These are phyloP conservation scores for Silene latifolia DNA, from an alignment of 148 eudicot species.

Conservation along the genomic window DNA sequence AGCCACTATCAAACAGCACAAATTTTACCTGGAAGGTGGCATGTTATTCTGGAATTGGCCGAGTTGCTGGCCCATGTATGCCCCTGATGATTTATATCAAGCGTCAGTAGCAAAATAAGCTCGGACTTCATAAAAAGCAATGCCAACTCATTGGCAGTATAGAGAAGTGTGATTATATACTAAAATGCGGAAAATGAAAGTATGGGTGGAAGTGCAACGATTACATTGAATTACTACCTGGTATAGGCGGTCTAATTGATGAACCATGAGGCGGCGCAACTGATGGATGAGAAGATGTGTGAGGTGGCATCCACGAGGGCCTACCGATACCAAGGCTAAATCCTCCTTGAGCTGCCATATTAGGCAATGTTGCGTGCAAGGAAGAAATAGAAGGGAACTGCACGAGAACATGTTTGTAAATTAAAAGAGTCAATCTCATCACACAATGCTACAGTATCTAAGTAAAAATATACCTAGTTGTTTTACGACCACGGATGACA, in stretches of 20 bases:
- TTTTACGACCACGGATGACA: neutral
- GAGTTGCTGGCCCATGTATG: constrained; percentile 50
- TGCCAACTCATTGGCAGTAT: neutral
- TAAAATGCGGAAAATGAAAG: neutral
- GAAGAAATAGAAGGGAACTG: constrained; percentile 85
- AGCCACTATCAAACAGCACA: neutral
- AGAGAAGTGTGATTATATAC: neutral
- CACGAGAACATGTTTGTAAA: constrained; percentile 20
- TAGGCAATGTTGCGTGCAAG: constrained; percentile 74
- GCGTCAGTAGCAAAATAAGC: constrained; percentile 9
- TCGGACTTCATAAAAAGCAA: neutral
- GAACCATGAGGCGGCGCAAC: constrained; percentile 40
- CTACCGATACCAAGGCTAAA: constrained; percentile 35
- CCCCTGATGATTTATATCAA: constrained; percentile 41
- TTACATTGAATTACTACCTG: constrained; percentile 17
- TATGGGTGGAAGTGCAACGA: neutral
- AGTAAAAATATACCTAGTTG: constrained; percentile 8
- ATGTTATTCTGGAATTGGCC: constrained; percentile 33
- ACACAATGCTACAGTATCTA: neutral
- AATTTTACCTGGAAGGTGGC: constrained; percentile 49
- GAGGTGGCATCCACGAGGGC: constrained; percentile 51
- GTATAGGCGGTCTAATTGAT: constrained; percentile 38
- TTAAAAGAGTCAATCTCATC: neutral
- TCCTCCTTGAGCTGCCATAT: constrained; percentile 44
- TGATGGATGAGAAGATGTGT: constrained; percentile 42